These are phyloP conservation scores for Hysterangium stoloniferum DNA, from an alignment of 768 basidiomycete genomes.

Conservation along the genomic window DNA sequence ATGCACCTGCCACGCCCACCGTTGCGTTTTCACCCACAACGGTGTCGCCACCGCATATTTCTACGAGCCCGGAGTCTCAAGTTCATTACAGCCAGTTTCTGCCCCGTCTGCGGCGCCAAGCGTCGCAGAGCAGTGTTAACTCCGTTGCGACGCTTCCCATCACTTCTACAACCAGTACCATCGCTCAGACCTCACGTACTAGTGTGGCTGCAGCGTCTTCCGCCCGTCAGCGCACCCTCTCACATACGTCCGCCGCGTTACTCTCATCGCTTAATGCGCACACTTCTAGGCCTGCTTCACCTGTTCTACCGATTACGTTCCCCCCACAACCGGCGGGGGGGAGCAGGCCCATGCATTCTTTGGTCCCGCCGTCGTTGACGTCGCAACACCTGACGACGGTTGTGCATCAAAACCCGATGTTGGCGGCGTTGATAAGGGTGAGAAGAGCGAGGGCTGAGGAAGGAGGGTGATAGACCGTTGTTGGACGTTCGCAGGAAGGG, in stretches of 20 bases:
- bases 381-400: constrained; percentile 65
- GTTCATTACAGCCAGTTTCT: constrained; percentile 16
- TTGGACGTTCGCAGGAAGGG: no score
- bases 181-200: constrained; percentile 19
- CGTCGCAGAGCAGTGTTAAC: constrained; percentile 51
- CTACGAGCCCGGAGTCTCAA: constrained; percentile 19
- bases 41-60: neutral
- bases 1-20: constrained; percentile 43
- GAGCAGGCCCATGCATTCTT: constrained; percentile 49
- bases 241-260: constrained; percentile 32
- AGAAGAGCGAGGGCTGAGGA: neutral
- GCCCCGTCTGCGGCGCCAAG: constrained; percentile 27
- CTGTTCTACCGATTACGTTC: constrained; percentile 53
- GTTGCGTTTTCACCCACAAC: constrained; percentile 24
- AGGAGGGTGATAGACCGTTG: neutral
- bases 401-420: constrained; percentile 54
- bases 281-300: constrained; percentile 26
- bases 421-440: constrained; percentile 33
- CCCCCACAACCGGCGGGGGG: constrained; percentile 50
- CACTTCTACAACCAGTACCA: constrained; percentile 21
- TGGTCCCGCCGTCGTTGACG: constrained; percentile 66
- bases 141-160: constrained; percentile 54
- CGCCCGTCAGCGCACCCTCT: constrained; percentile 48
- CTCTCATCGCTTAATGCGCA: constrained; percentile 30
- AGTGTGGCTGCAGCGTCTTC: constrained; percentile 17